phyloP scores from a whole-genome alignment of 768 basidiomycete species.

The Cystofilobasidium ferigula region DNA sequence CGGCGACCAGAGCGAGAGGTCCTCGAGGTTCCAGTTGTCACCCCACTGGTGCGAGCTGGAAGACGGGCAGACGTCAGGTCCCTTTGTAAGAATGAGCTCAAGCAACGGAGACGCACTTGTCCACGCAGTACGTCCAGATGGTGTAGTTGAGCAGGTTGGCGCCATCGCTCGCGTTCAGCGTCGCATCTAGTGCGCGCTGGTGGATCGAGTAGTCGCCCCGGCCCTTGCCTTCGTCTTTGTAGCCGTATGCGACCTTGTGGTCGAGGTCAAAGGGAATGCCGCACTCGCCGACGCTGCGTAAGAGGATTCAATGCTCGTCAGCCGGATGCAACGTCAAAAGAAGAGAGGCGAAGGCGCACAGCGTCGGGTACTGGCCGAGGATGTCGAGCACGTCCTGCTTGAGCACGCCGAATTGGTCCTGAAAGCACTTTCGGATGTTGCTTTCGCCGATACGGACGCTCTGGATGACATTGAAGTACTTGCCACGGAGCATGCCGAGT shows the following conservation, averaged over 20 bases:
- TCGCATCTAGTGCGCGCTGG: constrained; percentile 77
- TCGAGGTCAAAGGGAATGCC: constrained; percentile 65
- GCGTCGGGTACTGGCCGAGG: constrained; percentile 58
- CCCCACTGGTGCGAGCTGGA: constrained; percentile 64
- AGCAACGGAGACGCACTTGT: constrained; percentile 41
- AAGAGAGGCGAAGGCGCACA: constrained; percentile 35
- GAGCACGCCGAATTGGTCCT: constrained; percentile 69
- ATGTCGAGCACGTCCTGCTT: constrained; percentile 61
- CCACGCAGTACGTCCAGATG: constrained; percentile 77
- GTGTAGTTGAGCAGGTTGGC: constrained; percentile 65
- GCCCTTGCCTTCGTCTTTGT: constrained; percentile 49
- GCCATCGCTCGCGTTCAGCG: constrained; percentile 63
- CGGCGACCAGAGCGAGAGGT: constrained; percentile 72
- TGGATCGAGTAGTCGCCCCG: constrained; percentile 67
- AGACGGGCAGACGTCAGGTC: background rate
- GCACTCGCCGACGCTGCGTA: constrained; percentile 66
- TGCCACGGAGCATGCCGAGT: constrained; percentile 72
- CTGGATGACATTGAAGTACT: constrained; percentile 46
- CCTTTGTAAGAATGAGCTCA: background rate
- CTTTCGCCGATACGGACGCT: constrained; percentile 71
- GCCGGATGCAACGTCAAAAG: background rate
- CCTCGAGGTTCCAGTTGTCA: constrained; percentile 94
- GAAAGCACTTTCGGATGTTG: constrained; percentile 68
- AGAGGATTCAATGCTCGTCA: background rate
- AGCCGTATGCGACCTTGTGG: constrained; percentile 69